These are phyloP conservation scores for Echium plantagineum DNA, from an alignment of 257 asterid species.

Conservation along the genomic window DNA sequence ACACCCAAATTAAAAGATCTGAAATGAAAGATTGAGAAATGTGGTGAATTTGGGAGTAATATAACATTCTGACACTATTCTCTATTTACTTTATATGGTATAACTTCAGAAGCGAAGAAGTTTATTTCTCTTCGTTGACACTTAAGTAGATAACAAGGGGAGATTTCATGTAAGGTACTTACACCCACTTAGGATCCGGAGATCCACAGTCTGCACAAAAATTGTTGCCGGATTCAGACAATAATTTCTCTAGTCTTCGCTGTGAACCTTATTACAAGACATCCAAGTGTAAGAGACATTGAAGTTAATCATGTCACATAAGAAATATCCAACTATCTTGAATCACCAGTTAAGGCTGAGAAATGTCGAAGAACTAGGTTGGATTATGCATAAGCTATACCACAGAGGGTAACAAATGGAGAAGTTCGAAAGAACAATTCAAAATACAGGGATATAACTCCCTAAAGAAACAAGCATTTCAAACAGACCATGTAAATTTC, in stretches of 20 bases:
- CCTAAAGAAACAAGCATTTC: no score
- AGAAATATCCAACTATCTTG: background rate
- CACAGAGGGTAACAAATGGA: no score
- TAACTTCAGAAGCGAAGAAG: background rate
- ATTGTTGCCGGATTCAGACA: constrained; percentile 54
- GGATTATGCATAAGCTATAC: no score
- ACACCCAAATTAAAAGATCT: constrained; percentile 70
- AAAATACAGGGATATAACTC: no score
- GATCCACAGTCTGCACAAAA: constrained; percentile 88
- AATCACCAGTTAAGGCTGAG: no score
- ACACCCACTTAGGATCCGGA: constrained; percentile 96
- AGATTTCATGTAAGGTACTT: constrained; percentile 21
- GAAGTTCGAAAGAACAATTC: no score
- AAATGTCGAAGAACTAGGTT: no score
- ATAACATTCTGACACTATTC: background rate
- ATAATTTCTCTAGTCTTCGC: constrained; percentile 49
- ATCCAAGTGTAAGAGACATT: background rate
- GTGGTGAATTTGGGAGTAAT: background rate
- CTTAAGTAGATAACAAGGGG: no score
- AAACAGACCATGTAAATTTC: no score
- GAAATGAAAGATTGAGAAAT: constrained; percentile 17
- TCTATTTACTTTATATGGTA: background rate
- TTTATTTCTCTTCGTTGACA: no score
- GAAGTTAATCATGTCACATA: background rate
- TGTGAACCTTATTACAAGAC: constrained; percentile 33